Evolutionary conservation across 352 stramenopile genomes (phyloP).

Genomic region (Pythium aristosporum): DNA sequence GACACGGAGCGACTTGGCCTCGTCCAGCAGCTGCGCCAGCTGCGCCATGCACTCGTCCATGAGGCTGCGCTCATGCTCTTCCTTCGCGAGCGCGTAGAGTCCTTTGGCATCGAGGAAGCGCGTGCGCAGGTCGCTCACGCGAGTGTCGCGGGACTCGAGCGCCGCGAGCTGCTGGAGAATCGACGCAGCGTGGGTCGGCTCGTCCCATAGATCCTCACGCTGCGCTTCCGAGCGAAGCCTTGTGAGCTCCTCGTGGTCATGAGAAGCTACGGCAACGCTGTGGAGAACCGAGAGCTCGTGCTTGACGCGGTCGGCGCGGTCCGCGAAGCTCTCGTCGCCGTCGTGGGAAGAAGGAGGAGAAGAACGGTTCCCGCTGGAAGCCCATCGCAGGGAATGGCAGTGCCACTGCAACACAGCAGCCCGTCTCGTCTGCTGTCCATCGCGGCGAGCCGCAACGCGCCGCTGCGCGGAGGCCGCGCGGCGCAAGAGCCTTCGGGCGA

Average conservation of each 20-base stretch:
- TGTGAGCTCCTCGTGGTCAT: constrained; percentile 42
- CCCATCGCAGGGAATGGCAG: neutral
- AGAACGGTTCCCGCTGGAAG: neutral
- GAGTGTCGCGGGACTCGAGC: constrained; percentile 49
- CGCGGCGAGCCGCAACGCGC: neutral
- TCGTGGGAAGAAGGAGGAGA: constrained; percentile 1
- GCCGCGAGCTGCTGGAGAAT: constrained; percentile 62
- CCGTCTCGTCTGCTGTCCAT: neutral
- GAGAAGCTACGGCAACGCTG: constrained; percentile 37
- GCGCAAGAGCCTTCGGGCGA: neutral
- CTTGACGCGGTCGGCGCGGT: constrained; percentile 33
- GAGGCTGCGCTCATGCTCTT: constrained; percentile 59
- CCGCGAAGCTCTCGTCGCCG: constrained; percentile 40
- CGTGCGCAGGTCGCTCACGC: constrained; percentile 36
- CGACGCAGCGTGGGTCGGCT: constrained; percentile 47
- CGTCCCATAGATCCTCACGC: constrained; percentile 55
- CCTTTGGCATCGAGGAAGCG: constrained; percentile 67
- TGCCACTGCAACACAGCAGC: neutral
- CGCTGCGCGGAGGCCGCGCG: neutral
- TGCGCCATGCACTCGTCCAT: constrained; percentile 45
- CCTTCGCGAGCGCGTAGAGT: constrained; percentile 50
- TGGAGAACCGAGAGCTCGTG: constrained; percentile 52
- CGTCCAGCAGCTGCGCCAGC: constrained; percentile 37
- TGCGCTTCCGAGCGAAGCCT: constrained; percentile 45
- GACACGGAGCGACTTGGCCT: constrained; percentile 55